These are phyloP conservation scores for Canavalia gladiata DNA, from an alignment of 306 rosid species.

Conservation along the genomic window DNA sequence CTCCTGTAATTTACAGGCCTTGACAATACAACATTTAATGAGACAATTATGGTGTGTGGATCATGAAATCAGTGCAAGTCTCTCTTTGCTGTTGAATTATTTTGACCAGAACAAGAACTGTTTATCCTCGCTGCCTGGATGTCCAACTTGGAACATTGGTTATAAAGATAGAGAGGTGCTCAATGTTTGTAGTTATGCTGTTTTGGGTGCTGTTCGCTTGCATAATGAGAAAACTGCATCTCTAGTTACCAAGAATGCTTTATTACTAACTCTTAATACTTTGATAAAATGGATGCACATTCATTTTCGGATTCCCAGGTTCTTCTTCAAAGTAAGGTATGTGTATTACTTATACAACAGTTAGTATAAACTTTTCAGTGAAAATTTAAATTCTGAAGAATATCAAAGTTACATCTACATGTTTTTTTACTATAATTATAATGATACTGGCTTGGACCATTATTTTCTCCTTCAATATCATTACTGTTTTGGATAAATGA, in stretches of 20 bases:
- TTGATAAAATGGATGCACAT: slow-evolving; percentile 61
- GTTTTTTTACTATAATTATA: background rate
- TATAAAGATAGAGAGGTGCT: slow-evolving; percentile 56
- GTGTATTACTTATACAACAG: background rate
- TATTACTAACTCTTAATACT: slow-evolving; percentile 43
- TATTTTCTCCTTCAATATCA: background rate
- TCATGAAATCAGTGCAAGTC: slow-evolving; percentile 53
- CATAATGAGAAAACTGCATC: slow-evolving; percentile 40
- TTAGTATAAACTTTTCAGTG: background rate
- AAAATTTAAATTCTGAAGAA: background rate
- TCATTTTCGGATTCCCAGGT: slow-evolving; percentile 62
- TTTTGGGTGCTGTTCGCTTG: slow-evolving; percentile 51
- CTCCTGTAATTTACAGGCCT: slow-evolving; percentile 40
- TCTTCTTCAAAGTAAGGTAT: slow-evolving; percentile 73
- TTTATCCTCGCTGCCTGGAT: slow-evolving; percentile 50
- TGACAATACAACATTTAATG: slow-evolving; percentile 55
- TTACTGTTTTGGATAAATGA: background rate
- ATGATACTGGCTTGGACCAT: background rate
- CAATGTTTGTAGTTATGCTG: slow-evolving; percentile 53
- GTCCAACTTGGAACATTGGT: slow-evolving; percentile 37
- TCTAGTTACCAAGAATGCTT: slow-evolving; percentile 48
- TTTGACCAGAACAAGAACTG: slow-evolving; percentile 45
- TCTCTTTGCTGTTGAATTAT: slow-evolving; percentile 53
- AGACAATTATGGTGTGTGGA: slow-evolving; percentile 59
- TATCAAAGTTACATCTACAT: background rate